Evolutionary conservation across 2,329 filamentous ascomycete species (phyloP).

Genomic region (Xylariaceae sp.): DNA sequence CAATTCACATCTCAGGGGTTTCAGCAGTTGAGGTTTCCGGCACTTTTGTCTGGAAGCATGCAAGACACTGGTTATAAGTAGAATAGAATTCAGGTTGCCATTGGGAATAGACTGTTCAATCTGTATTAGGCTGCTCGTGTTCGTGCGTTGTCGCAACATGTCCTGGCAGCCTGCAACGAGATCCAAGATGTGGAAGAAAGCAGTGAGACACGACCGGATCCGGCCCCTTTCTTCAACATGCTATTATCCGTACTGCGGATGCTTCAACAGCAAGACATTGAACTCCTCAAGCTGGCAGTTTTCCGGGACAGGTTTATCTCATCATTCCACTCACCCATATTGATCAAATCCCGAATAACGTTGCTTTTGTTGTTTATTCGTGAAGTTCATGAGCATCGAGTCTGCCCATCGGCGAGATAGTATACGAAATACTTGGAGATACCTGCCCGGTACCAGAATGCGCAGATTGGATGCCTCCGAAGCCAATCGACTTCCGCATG

Average conservation of each 20-base stretch:
- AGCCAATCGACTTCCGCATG: too few relatives aligned
- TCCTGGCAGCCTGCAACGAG: not conserved
- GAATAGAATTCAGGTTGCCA: not conserved
- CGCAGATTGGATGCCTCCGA: too few relatives aligned
- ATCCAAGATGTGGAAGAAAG: not conserved
- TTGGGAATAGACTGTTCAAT: not conserved
- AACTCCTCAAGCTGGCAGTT: not conserved
- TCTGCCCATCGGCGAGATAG: too few relatives aligned
- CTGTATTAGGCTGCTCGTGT: not conserved
- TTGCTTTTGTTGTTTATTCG: too few relatives aligned
- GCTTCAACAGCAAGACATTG: not conserved
- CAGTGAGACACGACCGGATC: not conserved
- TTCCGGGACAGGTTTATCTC: not conserved
- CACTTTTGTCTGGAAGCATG: not conserved
- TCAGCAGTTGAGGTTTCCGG: conserved; percentile 5
- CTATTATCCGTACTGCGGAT: too few relatives aligned
- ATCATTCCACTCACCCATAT: too few relatives aligned
- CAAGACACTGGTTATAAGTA: conserved; percentile 7
- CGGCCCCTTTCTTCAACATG: not conserved
- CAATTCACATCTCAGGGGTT: conserved; percentile 3
- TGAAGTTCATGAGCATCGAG: too few relatives aligned
- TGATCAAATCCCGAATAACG: too few relatives aligned
- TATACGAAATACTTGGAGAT: too few relatives aligned
- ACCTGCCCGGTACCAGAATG: too few relatives aligned
- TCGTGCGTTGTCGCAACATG: not conserved